Evolutionary conservation across 2,329 filamentous ascomycete genomes (phyloP), one percentile per base, ranked within the genome.

Genomic region (Diatrype stigma): DNA sequence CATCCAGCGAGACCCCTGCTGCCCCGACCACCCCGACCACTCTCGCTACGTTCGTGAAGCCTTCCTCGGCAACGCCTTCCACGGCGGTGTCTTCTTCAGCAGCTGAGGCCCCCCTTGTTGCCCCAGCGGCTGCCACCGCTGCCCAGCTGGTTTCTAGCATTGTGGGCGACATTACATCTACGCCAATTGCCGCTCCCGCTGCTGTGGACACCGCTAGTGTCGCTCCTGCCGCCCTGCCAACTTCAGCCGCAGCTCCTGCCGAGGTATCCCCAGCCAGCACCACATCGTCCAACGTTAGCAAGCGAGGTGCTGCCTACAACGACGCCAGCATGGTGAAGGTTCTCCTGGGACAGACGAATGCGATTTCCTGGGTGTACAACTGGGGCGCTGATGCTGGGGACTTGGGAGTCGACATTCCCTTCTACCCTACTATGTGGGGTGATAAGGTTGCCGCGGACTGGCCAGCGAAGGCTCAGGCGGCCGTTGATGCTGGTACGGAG

Each of bases 391-490:
- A 52, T 16, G 44, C 53, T n/a, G 53, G 51, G 21, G 72, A 68
- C 45, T 66, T 75, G 45, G 69, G 61, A 16, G 64, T 67, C 19
- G 64, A 63, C 46, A 63, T 84, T 60, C 73, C 78, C 62, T 91
- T 75, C 71, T 76, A 87, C 49, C 87, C 88, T 56, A 87, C 82
- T 70, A 79, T 89, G 45, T 89, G 81, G 84, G 58, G 58, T 12
- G 50, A 62, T 10, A 66, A 69, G 12, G 74, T 79, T 66, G 74
- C 74, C 50, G 50, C 59, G 49, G 64, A 62, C 60, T 89, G 85
- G 83, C 58, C 62, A 30, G 44, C 53, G 14, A 75, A 78, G 55
- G 82, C 77, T 44, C 65, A 76, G 48, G 63, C 67, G 16, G 80
- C 81, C 54, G 77, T 87, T 54, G 59, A 67, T 47, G 65, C 65